Base-by-base conservation (phyloP, 2,329 filamentous ascomycete species). In the Purpureocillium lavendulum region DNA sequence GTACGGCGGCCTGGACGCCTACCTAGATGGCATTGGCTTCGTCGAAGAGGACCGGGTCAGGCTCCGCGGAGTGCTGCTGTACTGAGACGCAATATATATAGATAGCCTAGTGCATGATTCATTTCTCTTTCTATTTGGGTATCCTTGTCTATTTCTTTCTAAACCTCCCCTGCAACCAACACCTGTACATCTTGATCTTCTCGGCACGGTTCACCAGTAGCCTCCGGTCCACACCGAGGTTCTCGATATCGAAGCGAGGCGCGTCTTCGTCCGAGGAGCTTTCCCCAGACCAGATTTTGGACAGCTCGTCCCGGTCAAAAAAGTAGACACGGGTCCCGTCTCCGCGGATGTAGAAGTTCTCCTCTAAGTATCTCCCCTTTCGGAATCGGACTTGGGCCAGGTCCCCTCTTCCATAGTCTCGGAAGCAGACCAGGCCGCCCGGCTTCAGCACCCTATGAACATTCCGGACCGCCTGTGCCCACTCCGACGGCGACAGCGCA, bases 271-370 rank as follows among this genome's bases (percentile, higher is more conserved):
- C 47, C 3, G 42, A 38, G 42, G 38, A 45, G 36, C 43, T 49
- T 38, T 57, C 56, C 28, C 73, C 75, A 17, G 71, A 70, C 90
- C 90, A 97, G 43, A 97, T 90, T 33, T 73, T 61, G 39, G 75
- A 72, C 39, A 98, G 67, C 64, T 98, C 83, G 28, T 89, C 81
- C 59, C 80, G 73, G 41, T 96, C 90, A 55, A 98, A 98, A 62
- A 98, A 98, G 62, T 97, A 98, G 0, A 98, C 92, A 7, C 92
- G 76, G 4, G 92, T 98, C 2, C 92, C 92, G 60, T 98, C 92
- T 2, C 92, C 92, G 28, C 92, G 73, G 33, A 96, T 85, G 59
- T 98, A 98, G 54, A 98, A 98, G 57, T 97, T 98, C 62, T 97
- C 92, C 40, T 88, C 86, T 56, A 98, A 73, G 55, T 90, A 97